Conservation (phyloP, 768 basidiomycete genomes). For the Phaeotremella fagi region DNA sequence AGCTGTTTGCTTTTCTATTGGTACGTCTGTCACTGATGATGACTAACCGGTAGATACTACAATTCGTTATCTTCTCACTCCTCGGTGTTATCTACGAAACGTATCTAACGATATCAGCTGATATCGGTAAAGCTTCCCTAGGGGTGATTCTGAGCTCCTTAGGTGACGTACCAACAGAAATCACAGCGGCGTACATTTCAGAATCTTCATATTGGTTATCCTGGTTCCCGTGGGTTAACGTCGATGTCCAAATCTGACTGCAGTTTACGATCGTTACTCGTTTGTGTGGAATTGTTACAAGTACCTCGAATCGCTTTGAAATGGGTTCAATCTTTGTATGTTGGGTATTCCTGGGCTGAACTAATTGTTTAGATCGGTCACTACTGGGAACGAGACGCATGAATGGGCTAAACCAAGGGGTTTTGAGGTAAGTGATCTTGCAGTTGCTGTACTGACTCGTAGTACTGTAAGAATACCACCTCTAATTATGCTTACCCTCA, state of each 20-base stretch:
- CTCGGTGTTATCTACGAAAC: conserved; percentile 37
- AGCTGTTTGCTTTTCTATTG: conserved; percentile 33
- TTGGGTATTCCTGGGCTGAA: background rate
- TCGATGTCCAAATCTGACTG: background rate
- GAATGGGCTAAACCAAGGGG: conserved; percentile 16
- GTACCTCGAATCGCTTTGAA: conserved; percentile 18
- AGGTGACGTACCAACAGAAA: conserved; percentile 29
- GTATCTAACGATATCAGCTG: conserved; percentile 16
- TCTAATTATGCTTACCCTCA: background rate
- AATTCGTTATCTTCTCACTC: conserved; percentile 37
- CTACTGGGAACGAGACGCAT: conserved; percentile 14
- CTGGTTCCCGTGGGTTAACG: conserved; percentile 36
- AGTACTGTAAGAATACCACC: no score
- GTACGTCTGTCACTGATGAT: conserved; percentile 4
- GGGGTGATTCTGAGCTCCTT: conserved; percentile 21
- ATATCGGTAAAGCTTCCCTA: conserved; percentile 21
- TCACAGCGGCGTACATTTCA: conserved; percentile 40
- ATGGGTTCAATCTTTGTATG: conserved; percentile 12
- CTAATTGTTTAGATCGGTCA: conserved; percentile 6
- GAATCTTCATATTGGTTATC: conserved; percentile 39
- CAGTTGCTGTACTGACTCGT: no score
- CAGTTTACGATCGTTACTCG: conserved; percentile 15
- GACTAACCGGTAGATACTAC: conserved; percentile 19
- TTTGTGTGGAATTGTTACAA: conserved; percentile 27
- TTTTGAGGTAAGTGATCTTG: conserved; percentile 29